phyloP scores from a whole-genome alignment of 352 stramenopile species.

The Thalassiosira pacifica region DNA sequence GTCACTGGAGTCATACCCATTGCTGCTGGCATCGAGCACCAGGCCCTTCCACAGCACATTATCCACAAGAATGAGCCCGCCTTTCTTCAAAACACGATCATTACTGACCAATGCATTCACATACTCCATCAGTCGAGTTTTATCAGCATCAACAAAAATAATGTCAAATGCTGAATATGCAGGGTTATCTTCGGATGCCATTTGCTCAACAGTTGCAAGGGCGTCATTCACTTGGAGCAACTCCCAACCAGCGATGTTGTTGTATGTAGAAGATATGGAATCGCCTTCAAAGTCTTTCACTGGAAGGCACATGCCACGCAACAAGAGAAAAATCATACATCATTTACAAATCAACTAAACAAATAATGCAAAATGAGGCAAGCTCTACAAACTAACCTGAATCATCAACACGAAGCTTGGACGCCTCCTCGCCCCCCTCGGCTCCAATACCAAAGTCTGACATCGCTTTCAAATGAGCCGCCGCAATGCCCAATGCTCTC shows the following conservation, averaged over 20 bases:
- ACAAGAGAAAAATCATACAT: background rate
- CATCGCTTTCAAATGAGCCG: slow-evolving; percentile 75
- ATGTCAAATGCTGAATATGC: slow-evolving; percentile 89
- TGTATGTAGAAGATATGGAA: slow-evolving; percentile 55
- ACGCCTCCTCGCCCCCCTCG: slow-evolving; percentile 62
- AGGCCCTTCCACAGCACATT: slow-evolving; percentile 94
- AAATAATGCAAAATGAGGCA: too few relatives aligned
- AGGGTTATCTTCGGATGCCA: slow-evolving; percentile 71
- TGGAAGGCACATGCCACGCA: background rate
- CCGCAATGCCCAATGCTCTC: slow-evolving; percentile 75
- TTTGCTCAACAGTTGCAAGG: slow-evolving; percentile 82
- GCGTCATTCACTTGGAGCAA: slow-evolving; percentile 80
- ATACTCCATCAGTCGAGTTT: slow-evolving; percentile 91
- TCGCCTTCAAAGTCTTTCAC: slow-evolving; percentile 55
- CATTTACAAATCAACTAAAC: background rate
- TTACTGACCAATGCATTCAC: slow-evolving; percentile 88
- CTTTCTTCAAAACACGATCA: slow-evolving; percentile 86
- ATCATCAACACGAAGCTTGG: slow-evolving; percentile 39
- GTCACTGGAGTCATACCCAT: slow-evolving; percentile 51
- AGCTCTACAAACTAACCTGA: too few relatives aligned
- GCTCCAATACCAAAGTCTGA: slow-evolving; percentile 62
- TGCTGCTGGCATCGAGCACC: slow-evolving; percentile 84
- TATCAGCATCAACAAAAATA: slow-evolving; percentile 95
- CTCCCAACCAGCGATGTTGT: slow-evolving; percentile 70
- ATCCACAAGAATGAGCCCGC: slow-evolving; percentile 91